Evolutionary conservation across 2,329 filamentous ascomycete species (phyloP).

Genomic region (Aschersonia sp.): DNA sequence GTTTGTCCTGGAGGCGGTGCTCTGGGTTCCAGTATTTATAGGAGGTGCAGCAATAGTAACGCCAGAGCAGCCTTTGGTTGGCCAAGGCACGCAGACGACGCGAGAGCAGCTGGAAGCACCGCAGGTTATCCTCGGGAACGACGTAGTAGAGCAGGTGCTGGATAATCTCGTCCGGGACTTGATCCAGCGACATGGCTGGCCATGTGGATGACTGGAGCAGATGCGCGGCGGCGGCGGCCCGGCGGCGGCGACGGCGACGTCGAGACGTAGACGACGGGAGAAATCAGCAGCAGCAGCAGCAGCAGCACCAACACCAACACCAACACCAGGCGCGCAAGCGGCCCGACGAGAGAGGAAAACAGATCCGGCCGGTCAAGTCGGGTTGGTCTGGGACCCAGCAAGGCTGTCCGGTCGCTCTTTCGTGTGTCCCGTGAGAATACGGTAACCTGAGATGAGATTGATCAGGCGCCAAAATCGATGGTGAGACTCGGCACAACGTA

Average conservation of each 20-base stretch:
- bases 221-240: neutral
- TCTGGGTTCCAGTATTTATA: constrained; percentile 64
- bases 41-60: constrained; percentile 49
- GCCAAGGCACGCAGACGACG: constrained; percentile 50
- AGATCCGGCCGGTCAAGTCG: too few relatives aligned
- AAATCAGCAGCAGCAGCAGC: too few relatives aligned
- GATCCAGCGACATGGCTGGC: constrained; percentile 22
- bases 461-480: too few relatives aligned
- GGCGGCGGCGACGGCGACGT: neutral
- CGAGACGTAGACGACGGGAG: too few relatives aligned
- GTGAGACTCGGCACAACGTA: too few relatives aligned
- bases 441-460: too few relatives aligned
- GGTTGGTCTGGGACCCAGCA: too few relatives aligned
- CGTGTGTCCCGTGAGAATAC: too few relatives aligned
- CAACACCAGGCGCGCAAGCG: too few relatives aligned
- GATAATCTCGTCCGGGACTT: constrained; percentile 72
- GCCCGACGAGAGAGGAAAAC: too few relatives aligned
- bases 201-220: constrained; percentile 5
- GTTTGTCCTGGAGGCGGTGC: constrained; percentile 45
- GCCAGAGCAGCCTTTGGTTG: constrained; percentile 67
- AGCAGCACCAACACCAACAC: too few relatives aligned
- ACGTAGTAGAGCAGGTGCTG: constrained; percentile 57
- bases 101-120: constrained; percentile 37
- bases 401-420: too few relatives aligned
- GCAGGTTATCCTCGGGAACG: constrained; percentile 39